Evolutionary conservation across 2,329 filamentous ascomycete genomes (phyloP).

Genomic region (Paradendryphiella salina): DNA sequence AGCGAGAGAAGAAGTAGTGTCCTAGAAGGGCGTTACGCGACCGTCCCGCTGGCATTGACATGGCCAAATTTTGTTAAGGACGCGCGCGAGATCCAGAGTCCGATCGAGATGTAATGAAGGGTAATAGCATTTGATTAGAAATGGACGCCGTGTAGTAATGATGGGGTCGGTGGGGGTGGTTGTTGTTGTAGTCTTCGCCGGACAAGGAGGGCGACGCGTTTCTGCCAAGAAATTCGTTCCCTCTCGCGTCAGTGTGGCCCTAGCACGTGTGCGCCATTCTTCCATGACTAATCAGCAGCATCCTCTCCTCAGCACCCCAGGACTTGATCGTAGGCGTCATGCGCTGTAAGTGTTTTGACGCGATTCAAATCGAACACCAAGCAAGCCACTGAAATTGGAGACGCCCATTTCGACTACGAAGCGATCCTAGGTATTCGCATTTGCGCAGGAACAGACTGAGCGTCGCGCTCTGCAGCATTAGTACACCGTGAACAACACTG

Average conservation of each 20-base stretch:
- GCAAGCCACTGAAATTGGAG: background rate
- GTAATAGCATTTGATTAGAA: conserved; percentile 2
- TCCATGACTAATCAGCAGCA: conserved; percentile 13
- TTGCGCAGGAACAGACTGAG: background rate
- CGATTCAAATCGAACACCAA: background rate
- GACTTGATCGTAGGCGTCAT: background rate
- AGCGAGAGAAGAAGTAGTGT: conserved; percentile 41
- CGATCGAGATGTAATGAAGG: conserved; percentile 9
- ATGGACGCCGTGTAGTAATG: conserved; percentile 22
- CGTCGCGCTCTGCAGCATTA: background rate
- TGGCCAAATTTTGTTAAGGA: conserved; percentile 32
- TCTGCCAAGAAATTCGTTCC: conserved; percentile 3
- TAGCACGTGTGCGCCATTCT: conserved; percentile 4
- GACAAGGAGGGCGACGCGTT: conserved; percentile 19
- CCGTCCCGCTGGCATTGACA: conserved; percentile 31
- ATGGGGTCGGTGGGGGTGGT: conserved; percentile 17
- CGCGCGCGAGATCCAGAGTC: conserved; percentile 18
- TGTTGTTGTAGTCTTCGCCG: conserved; percentile 11
- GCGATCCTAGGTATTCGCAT: background rate
- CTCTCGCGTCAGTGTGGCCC: conserved; percentile 1
- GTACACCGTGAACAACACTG: background rate
- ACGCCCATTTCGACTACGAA: background rate
- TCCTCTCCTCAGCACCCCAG: background rate
- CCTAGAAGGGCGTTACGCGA: conserved; percentile 27
- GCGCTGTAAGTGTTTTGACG: background rate